Percentiles rank a stretch among this genome's conserved stretches.
Evolutionary conservation across 352 stramenopile species (phyloP).

Genomic region (Pythium dissimile): DNA sequence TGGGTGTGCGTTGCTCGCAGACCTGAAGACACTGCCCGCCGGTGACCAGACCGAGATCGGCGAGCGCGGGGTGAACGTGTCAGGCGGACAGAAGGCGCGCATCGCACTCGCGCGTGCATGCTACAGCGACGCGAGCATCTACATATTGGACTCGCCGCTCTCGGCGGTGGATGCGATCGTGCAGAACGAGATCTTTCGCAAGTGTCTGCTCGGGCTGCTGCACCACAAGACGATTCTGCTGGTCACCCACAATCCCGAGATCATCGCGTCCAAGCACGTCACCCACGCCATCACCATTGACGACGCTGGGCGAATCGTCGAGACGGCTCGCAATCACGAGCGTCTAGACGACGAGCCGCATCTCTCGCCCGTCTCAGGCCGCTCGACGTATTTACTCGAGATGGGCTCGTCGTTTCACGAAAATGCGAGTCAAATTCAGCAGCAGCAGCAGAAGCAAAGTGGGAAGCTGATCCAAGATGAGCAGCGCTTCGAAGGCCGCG

Average conservation of each 20-base stretch:
- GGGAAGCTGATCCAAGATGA: conserved; percentile 25
- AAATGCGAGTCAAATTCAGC: too few relatives aligned
- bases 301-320: conserved; percentile 15
- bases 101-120: conserved; percentile 54
- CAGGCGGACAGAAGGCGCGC: conserved; percentile 46
- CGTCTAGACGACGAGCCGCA: conserved; percentile 36
- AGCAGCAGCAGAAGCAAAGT: neutral
- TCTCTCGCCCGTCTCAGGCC: conserved; percentile 12
- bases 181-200: conserved; percentile 78
- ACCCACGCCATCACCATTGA: conserved; percentile 13
- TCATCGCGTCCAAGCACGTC: conserved; percentile 15
- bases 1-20: conserved; percentile 41
- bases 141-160: conserved; percentile 89
- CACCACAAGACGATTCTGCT: conserved; percentile 21
- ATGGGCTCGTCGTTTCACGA: neutral
- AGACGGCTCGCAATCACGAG: conserved; percentile 42
- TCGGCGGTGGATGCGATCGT: conserved; percentile 91
- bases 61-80: conserved; percentile 51
- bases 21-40: conserved; percentile 50
- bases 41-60: conserved; percentile 67
- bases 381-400: neutral
- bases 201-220: conserved; percentile 15
- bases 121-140: conserved; percentile 53
- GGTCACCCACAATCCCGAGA: conserved; percentile 20
- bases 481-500: conserved; percentile 26